phyloP scores from a whole-genome alignment of 208 protist genomes.

The Leishmania major region DNA sequence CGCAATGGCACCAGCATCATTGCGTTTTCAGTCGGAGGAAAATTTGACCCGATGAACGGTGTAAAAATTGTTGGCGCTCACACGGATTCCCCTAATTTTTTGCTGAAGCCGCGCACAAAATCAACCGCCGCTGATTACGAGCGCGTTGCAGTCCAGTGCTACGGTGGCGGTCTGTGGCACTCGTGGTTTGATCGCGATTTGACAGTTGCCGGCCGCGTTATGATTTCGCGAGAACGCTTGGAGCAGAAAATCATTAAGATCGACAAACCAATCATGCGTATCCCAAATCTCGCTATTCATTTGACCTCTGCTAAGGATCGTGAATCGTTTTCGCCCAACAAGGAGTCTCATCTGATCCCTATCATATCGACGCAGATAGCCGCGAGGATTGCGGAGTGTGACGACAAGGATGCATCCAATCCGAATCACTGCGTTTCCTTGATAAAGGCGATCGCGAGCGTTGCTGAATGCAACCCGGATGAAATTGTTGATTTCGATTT shows the following conservation, averaged over 20 bases:
- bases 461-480: constrained; percentile 46
- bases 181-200: constrained; percentile 93
- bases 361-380: constrained; percentile 80
- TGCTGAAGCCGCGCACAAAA: constrained; percentile 75
- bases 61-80: constrained; percentile 97
- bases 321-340: constrained; percentile 94
- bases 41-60: constrained; percentile 83
- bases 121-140: constrained; percentile 42
- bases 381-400: constrained; percentile 20
- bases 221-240: constrained; percentile 46
- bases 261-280: constrained; percentile 93
- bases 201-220: constrained; percentile 84
- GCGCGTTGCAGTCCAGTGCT: constrained; percentile 82
- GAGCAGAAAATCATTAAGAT: constrained; percentile 73
- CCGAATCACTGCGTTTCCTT: constrained; percentile 72
- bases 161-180: constrained; percentile 90
- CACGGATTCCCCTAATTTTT: constrained; percentile 96
- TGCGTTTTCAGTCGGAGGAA: constrained; percentile 96
- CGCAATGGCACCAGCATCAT: constrained; percentile 96
- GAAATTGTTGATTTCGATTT: constrained; percentile 97
- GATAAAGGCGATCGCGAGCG: constrained; percentile 72
- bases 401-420: constrained; percentile 15
- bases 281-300: constrained; percentile 97
- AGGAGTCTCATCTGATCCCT: constrained; percentile 94
- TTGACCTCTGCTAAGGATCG: constrained; percentile 80